These are phyloP conservation scores for Capsicum baccatum DNA, from an alignment of 257 asterid species.

Conservation along the genomic window DNA sequence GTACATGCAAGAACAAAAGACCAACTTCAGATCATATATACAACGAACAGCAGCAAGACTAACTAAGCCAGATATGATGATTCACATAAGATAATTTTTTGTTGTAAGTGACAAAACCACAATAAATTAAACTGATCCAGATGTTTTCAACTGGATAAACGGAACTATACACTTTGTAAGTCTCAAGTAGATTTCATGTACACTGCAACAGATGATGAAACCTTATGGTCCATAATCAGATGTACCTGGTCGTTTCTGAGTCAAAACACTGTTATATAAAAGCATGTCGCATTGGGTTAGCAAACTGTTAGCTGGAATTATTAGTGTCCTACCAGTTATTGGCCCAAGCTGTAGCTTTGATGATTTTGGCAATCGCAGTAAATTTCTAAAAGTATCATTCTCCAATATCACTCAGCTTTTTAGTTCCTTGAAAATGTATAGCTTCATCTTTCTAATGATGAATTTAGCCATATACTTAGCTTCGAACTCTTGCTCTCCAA, in stretches of 20 bases:
- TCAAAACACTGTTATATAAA: not conserved
- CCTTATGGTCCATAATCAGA: conserved; percentile 18
- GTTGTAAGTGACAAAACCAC: not conserved
- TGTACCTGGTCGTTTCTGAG: not conserved
- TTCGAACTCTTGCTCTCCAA: not conserved
- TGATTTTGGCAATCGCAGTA: not conserved
- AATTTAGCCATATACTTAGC: not conserved
- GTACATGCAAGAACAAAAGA: not conserved
- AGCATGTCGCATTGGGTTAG: not conserved
- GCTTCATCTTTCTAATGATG: not conserved
- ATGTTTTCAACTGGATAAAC: not conserved
- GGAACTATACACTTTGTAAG: not conserved
- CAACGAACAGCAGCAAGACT: not conserved
- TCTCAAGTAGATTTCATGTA: not conserved
- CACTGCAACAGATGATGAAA: not conserved
- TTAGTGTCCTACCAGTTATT: not conserved
- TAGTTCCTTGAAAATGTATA: not conserved
- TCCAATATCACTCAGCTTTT: not conserved
- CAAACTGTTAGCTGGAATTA: not conserved
- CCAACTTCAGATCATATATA: not conserved
- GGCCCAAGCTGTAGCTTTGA: not conserved
- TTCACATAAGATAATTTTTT: not conserved
- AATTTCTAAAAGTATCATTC: not conserved
- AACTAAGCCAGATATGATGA: not conserved
- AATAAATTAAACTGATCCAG: not conserved